A percentile compares a stretch with the other conserved stretches of the same genome.
Conservation (phyloP, 2,329 filamentous ascomycete species). For the Hypoxylon sp. region DNA sequence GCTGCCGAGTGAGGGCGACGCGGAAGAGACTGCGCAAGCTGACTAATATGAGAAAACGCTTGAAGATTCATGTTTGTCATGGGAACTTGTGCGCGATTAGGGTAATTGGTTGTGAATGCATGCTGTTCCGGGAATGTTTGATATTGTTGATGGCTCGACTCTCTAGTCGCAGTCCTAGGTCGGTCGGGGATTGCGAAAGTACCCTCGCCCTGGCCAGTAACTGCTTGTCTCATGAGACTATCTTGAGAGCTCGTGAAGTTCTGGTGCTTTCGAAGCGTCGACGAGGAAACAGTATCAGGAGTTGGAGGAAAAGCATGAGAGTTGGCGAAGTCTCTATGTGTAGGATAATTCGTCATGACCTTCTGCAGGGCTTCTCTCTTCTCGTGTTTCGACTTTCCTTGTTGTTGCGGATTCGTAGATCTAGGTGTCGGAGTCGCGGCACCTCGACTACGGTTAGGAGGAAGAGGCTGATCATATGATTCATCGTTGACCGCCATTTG, state of each 20-base stretch:
- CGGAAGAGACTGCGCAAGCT: slow-evolving; percentile 47
- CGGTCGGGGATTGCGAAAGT: slow-evolving; percentile 45
- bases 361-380: slow-evolving; percentile 62
- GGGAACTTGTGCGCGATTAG: slow-evolving; percentile 47
- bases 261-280: slow-evolving; percentile 57
- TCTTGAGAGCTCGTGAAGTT: slow-evolving; percentile 44
- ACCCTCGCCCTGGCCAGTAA: slow-evolving; percentile 18
- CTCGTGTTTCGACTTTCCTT: slow-evolving; percentile 56
- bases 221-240: slow-evolving; percentile 40
- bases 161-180: slow-evolving; percentile 46
- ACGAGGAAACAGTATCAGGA: slow-evolving; percentile 69
- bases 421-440: slow-evolving; percentile 37
- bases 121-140: slow-evolving; percentile 43
- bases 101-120: slow-evolving; percentile 51
- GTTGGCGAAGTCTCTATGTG: slow-evolving; percentile 55
- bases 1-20: slow-evolving; percentile 61
- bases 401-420: slow-evolving; percentile 27
- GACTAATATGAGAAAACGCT: slow-evolving; percentile 41
- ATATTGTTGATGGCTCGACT: slow-evolving; percentile 40
- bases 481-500: slow-evolving; percentile 48
- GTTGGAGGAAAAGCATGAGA: slow-evolving; percentile 66
- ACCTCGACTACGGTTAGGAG: slow-evolving; percentile 39
- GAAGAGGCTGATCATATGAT: slow-evolving; percentile 47
- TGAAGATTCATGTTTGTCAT: slow-evolving; percentile 47
- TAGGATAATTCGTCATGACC: slow-evolving; percentile 61